These are phyloP conservation scores for Schizothecium vesticola DNA, from an alignment of 495 filamentous ascomycete genomes.

Conservation along the genomic window DNA sequence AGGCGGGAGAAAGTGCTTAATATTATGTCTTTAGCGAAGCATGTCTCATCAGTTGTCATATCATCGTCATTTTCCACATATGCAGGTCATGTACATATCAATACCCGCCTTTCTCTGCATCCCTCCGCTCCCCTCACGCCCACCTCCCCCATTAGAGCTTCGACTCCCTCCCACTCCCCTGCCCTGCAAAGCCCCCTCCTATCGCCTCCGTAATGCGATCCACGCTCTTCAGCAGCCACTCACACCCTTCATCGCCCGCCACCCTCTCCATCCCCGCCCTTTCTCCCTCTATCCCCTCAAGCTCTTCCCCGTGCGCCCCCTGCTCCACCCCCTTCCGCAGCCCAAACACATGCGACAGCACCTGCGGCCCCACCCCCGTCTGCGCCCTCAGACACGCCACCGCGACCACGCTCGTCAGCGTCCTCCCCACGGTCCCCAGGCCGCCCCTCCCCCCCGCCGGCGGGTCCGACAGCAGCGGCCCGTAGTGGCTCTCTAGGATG, in stretches of 20 bases:
- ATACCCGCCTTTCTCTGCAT: neutral
- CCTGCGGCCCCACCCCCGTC: conserved; percentile 73
- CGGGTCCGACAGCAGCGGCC: conserved; percentile 62
- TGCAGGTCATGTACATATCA: neutral
- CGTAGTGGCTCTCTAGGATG: conserved; percentile 66
- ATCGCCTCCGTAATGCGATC: conserved; percentile 64
- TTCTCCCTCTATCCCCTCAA: conserved; percentile 20
- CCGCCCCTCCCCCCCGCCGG: conserved; percentile 28
- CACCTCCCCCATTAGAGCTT: conserved; percentile 8
- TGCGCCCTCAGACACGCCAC: conserved; percentile 66
- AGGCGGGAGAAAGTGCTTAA: neutral
- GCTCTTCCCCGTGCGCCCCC: conserved; percentile 50
- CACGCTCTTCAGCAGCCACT: conserved; percentile 65
- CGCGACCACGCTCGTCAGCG: conserved; percentile 62
- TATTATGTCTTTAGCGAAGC: neutral
- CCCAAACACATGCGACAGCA: conserved; percentile 69
- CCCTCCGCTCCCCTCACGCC: neutral
- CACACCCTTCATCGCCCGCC: conserved; percentile 65
- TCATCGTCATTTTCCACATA: neutral
- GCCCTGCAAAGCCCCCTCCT: conserved; percentile 57
- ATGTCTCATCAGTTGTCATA: neutral
- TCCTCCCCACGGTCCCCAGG: conserved; percentile 52
- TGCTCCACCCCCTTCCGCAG: conserved; percentile 66
- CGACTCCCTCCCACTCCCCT: conserved; percentile 33
- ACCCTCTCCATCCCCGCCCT: conserved; percentile 37